A percentile compares a stretch with the other conserved stretches of the same genome.
These are phyloP conservation scores for Punctularia strigosozonata DNA, from an alignment of 768 basidiomycete genomes.

Conservation along the genomic window DNA sequence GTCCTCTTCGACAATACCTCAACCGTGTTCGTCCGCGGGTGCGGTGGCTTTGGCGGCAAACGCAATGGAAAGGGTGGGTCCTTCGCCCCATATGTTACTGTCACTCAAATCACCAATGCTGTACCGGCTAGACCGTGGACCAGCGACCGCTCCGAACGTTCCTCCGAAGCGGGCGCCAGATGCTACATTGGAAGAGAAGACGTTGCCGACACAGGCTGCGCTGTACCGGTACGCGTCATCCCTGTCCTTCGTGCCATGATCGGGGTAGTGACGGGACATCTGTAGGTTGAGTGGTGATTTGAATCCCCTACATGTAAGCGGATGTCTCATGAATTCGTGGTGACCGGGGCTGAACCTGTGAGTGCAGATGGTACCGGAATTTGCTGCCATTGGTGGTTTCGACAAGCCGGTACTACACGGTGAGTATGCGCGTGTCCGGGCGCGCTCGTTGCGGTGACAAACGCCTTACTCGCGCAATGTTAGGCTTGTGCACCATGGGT, in stretches of 20 bases:
- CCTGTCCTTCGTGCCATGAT: slow-evolving; percentile 1
- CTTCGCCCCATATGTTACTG: slow-evolving; percentile 1
- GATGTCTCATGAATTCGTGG: neutral
- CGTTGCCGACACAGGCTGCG: slow-evolving; percentile 70
- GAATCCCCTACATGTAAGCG: slow-evolving; percentile 79
- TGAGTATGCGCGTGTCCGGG: slow-evolving; percentile 8
- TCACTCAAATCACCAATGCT: neutral
- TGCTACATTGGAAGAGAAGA: slow-evolving; percentile 81
- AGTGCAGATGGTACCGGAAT: slow-evolving; percentile 76
- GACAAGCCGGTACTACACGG: slow-evolving; percentile 81
- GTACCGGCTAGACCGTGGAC: slow-evolving; percentile 80
- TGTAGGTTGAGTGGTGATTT: slow-evolving; percentile 76
- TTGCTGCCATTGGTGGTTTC: slow-evolving; percentile 92
- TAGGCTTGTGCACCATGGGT: slow-evolving; percentile 84
- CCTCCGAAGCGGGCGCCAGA: slow-evolving; percentile 81
- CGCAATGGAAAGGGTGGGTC: slow-evolving; percentile 66
- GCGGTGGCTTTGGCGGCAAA: slow-evolving; percentile 95
- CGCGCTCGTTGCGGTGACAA: slow-evolving; percentile 1
- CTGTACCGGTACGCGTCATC: slow-evolving; percentile 61
- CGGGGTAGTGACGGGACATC: neutral
- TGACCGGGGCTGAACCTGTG: neutral
- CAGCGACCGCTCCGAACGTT: slow-evolving; percentile 71
- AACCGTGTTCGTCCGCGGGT: slow-evolving; percentile 85
- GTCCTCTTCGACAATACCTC: slow-evolving; percentile 87
- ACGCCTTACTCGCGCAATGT: neutral